These are phyloP conservation scores for Diophrys sp. DNA, from an alignment of 73 alveolate species.

Conservation along the genomic window DNA sequence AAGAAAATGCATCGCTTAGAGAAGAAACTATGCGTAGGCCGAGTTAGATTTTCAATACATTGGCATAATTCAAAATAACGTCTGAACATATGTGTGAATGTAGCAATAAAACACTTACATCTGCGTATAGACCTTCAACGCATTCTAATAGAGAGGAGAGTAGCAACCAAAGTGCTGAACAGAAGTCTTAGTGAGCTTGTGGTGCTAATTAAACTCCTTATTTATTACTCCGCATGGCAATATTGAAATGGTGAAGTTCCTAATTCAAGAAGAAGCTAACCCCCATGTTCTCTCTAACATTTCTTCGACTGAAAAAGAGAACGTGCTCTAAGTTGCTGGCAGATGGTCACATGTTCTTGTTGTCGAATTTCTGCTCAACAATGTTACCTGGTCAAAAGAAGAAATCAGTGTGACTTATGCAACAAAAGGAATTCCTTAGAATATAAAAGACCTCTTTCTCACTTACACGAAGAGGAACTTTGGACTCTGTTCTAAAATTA, in stretches of 20 bases:
- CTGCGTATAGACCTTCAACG: no score
- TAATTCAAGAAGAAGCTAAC: constrained; percentile 27
- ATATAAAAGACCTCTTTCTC: not conserved
- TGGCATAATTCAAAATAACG: no score
- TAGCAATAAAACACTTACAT: no score
- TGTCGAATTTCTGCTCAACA: constrained; percentile 15
- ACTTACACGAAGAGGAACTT: not conserved
- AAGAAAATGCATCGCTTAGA: no score
- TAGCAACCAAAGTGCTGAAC: no score
- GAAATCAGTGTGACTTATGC: constrained; percentile 17
- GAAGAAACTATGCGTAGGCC: no score
- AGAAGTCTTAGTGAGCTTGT: no score
- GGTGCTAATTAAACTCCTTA: constrained; percentile 19
- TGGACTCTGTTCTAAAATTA: not conserved
- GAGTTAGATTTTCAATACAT: no score
- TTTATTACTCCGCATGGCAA: constrained; percentile 29
- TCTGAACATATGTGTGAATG: no score
- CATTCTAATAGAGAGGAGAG: no score
- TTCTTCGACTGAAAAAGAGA: constrained; percentile 23
- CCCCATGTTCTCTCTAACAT: constrained; percentile 25
- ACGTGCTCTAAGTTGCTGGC: constrained; percentile 22
- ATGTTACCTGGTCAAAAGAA: constrained; percentile 18
- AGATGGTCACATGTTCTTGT: constrained; percentile 44
- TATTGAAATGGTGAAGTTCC: constrained; percentile 27
- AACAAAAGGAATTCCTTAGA: not conserved